Evolutionary conservation across 1,284 basidiomycete species (phyloP), one percentile per base, ranked within the genome.

Genomic region (Leccinum angustisporum): DNA sequence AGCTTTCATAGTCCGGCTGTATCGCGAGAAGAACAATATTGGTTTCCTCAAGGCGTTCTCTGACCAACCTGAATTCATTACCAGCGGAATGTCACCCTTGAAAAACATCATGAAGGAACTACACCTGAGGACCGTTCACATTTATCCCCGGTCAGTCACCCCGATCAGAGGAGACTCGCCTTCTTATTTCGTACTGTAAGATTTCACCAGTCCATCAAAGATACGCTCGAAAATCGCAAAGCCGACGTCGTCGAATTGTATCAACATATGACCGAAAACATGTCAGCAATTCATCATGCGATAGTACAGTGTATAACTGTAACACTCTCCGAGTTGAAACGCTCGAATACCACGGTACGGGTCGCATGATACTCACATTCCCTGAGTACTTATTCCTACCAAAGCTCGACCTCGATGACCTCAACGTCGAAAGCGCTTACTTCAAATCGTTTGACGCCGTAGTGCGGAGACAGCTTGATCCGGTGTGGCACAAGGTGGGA

Each of bases 41-140:
- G 97, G 96, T 1, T 99, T 98, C 75, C 78, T 98, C 65, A 98
- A 99, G 76, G 97, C 95, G 0, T 98, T 99, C 72, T 95, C 95
- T 0, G 97, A 98, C 74, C 90, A 98, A 68, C 95, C 97, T 0
- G 97, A 99, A 73, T 87, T 91, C 63, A 97, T 99, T 65, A 95
- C 92, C 0, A 92, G 88, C 66, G 96, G 96, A 0, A 78, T 98
- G 71, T 94, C 91, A 1, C 96, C 97, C 0, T 79, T 99, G 18
- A 92, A 92, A 70, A 95, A 91, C 54, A 92, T 97, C 63, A 88
- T 99, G 82, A 92, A 95, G 66, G 95, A 97, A 73, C 83, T 99
- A 4, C 93, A 94, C 67, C 80, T 99, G 60, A 86, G 92, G 27
- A 88, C 83, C 11, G 95, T 97, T 2, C 89, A 94, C 70, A 89